Conservation (phyloP, 176 grass and related monocot species). For the Urochloa ruziziensis region DNA sequence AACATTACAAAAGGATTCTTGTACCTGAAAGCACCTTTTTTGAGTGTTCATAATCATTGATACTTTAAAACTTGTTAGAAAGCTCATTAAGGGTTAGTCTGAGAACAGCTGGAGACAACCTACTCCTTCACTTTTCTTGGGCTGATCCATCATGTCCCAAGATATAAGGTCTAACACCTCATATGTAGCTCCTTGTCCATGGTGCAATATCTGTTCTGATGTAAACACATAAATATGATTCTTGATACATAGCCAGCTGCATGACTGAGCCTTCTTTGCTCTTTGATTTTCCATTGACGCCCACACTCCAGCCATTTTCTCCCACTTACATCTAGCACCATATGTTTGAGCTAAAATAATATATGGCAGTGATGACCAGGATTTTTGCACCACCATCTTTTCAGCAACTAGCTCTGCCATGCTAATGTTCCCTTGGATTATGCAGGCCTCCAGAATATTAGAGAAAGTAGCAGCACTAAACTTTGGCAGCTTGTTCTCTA, state of each 20-base stretch:
- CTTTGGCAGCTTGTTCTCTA: constrained; percentile 44
- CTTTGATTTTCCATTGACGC: constrained; percentile 64
- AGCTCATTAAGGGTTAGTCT: not conserved
- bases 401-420: constrained; percentile 65
- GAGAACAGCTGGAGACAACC: constrained; percentile 10
- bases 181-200: constrained; percentile 60
- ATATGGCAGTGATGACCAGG: constrained; percentile 59
- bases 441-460: constrained; percentile 68
- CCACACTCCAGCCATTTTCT: constrained; percentile 77
- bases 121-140: constrained; percentile 6
- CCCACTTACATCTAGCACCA: constrained; percentile 76
- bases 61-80: not conserved
- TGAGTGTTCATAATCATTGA: not conserved
- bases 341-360: constrained; percentile 59
- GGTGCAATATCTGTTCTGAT: constrained; percentile 60
- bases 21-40: not conserved
- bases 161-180: constrained; percentile 48
- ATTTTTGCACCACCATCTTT: constrained; percentile 58
- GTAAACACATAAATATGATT: constrained; percentile 59
- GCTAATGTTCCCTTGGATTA: constrained; percentile 44
- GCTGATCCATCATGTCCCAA: constrained; percentile 53
- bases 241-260: constrained; percentile 77
- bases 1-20: not conserved
- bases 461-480: constrained; percentile 40
- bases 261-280: constrained; percentile 49